Evolutionary conservation across 495 filamentous ascomycete genomes (phyloP), one percentile per base, ranked within the genome.

Genomic region (Lindgomyces ingoldianus): DNA sequence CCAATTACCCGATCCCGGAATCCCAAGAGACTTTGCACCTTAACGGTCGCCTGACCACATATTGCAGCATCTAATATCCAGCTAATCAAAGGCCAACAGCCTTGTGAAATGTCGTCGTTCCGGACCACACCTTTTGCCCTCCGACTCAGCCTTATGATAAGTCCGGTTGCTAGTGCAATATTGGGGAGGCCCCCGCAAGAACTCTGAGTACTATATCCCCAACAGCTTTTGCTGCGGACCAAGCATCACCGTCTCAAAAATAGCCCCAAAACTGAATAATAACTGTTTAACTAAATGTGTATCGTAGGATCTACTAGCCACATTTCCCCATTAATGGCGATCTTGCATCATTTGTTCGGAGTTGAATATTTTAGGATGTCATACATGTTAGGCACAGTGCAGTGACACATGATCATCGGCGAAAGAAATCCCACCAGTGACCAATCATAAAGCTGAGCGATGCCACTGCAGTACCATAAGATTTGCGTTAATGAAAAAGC

Each of bases 61-160:
- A 18, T 4, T 55, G 12, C 30, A 41, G 10, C 3, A 36, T 11
- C 27, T n/a, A 10, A 62, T 48, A 56, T 56, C 48, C 45, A 55
- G 33, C 50, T 62, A 33, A 62, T 62, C 60, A 62, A 62, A 62
- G 21, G 25, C 60, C 60, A 62, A 62, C 60, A 54, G 18, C 16
- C 4, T 42, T 19, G 3, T 10, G 30, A 42, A 1, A 16, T 52
- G 19, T 19, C 3, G 1, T 22, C 24, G 18, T 10, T 55, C 9
- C 30, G 29, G n/a, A 26, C 27, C 33, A 6, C 29, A 3, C 29
- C 24, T 24, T 12, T 11, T 29, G 12, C 4, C n/a, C 12, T 39
- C 25, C 36, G 8, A 16, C 29, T 39, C 25, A 29, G 21, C 50
- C 11, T 3, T n/a, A 30, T 4, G 18, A 2, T 54, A 14, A 10